Evolutionary conservation across 208 protist species (phyloP), one percentile per base, ranked within the genome.

Genomic region (Leishmania braziliensis): DNA sequence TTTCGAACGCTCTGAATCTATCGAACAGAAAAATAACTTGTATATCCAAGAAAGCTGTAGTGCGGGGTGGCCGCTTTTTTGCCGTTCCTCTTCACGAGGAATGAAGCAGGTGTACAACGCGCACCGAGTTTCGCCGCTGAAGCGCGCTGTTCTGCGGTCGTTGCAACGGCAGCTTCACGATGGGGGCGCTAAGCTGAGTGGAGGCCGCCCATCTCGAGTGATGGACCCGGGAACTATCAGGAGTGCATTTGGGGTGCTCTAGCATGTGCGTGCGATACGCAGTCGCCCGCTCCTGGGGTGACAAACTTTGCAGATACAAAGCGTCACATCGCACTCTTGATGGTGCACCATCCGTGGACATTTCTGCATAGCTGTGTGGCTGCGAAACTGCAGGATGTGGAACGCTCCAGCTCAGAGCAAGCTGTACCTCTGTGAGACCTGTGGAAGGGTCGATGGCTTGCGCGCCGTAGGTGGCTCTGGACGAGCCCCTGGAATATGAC

Each of bases 401-500:
- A n/a, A 88, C 80, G 79, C 90, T 88, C 93, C 92, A 97, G 39
- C 89, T 92, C 18, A 97, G 88, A 16, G 93, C 92, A 18, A 80
- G 81, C 23, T 91, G 87, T 51, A 95, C 89, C 78, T 95, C 93
- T 16, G 90, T 89, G 9, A 89, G 79, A 8, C 92, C 93, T 39
- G 92, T 94, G 23, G 65, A 78, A 18, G 86, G 84, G 70, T 97
- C 90, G 6, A 95, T 46, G n/a, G 84, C 80, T 78, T 95, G 91
- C 39, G 82, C 77, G 33, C 76, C 82, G 48, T 86, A 86, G 50
- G 75, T 65, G 26, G 74, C 51, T 20, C 70, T 53, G 23, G 33
- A 36, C 14, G 54, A 14, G 56, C 36, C 39, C 48, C 50, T 68
- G 16, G n/a, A 87, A 76, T 86, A 88, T 9, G 62, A 88, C 39